Percentiles rank a stretch among this genome's conserved stretches.
phyloP scores from a whole-genome alignment of 805 yeast genomes.

The Sungouiella blattae region DNA sequence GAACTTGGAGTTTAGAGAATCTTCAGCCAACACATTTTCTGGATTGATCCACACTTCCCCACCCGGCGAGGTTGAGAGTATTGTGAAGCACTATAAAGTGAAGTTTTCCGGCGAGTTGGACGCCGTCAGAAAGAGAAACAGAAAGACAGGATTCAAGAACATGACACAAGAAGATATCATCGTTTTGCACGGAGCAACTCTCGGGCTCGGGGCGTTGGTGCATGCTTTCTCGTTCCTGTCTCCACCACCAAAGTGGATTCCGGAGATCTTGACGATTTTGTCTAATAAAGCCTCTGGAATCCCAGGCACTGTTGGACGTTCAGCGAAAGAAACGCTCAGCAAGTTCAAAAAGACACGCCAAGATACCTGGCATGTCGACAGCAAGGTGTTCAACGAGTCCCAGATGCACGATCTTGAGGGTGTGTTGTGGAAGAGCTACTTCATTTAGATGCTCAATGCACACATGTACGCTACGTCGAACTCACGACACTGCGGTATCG shows the following conservation, averaged over 20 bases:
- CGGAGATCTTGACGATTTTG: slow-evolving; percentile 61
- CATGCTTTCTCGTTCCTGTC: slow-evolving; percentile 87
- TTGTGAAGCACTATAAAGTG: slow-evolving; percentile 38
- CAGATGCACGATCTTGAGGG: slow-evolving; percentile 93
- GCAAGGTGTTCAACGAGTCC: slow-evolving; percentile 65
- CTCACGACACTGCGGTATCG: too few relatives aligned
- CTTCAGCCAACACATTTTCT: slow-evolving; percentile 70
- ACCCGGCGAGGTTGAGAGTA: slow-evolving; percentile 41
- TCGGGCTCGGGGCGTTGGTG: slow-evolving; percentile 85
- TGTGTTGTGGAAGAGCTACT: slow-evolving; percentile 87
- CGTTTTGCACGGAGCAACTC: slow-evolving; percentile 74
- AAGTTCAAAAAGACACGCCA: slow-evolving; percentile 88
- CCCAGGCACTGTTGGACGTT: slow-evolving; percentile 74
- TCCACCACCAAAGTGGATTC: slow-evolving; percentile 92
- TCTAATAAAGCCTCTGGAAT: slow-evolving; percentile 70
- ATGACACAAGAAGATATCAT: slow-evolving; percentile 40
- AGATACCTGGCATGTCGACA: slow-evolving; percentile 94
- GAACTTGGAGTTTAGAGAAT: slow-evolving; percentile 71
- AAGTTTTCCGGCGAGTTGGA: slow-evolving; percentile 28
- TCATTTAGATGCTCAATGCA: too few relatives aligned
- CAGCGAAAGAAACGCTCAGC: slow-evolving; percentile 78
- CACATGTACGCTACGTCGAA: too few relatives aligned
- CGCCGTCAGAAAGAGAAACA: slow-evolving; percentile 42
- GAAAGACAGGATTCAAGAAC: slow-evolving; percentile 32
- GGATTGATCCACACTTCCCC: slow-evolving; percentile 70